Evolutionary conservation across 441 rosid species (phyloP), one percentile per base, ranked within the genome.

Genomic region (Pelargonium cotyledonis): DNA sequence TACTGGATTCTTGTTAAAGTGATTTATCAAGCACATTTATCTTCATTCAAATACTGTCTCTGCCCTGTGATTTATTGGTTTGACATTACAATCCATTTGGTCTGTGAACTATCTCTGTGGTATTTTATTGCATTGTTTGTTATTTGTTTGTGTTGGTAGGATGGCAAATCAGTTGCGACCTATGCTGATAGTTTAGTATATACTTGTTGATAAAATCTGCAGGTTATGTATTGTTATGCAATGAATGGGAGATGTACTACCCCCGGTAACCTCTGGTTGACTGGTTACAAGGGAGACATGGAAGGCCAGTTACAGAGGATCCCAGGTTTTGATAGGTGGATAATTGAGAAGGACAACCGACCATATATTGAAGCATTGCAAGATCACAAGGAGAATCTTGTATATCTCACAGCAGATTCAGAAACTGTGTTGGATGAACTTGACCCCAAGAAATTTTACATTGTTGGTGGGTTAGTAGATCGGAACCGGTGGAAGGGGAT

Each of bases 161-260:
- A n/a, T n/a, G n/a, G n/a, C n/a, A n/a, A n/a, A n/a, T n/a, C n/a
- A n/a, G n/a, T n/a, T 43, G 16, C 21, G 63, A 15, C 65, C 55
- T 12, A 10, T 47, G 55, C 14, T 8, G 14, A 14, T 11, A 47
- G 10, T 47, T 47, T 11, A 47, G 14, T 47, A 1, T 10, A 7
- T 15, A 47, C 55, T 5, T 12, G 14, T 47, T 5, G 44, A 19
- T 73, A 68, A 66, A 67, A 67, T 1, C 10, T 75, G 79, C 85
- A 91, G 98, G 80, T 94, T 46, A 91, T 89, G 92, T 89, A 88
- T 77, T 91, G 99, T 72, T 94, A 94, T 72, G 94, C 97, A 1
- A 88, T 85, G 71, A 94, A 91, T 72, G 87, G 94, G 65, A 88
- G 83, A 77, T 82, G 84, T 69, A 38, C 76, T 4, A 60, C 66